phyloP scores from a whole-genome alignment of 208 protist genomes.

The Crithidia acanthocephali region DNA sequence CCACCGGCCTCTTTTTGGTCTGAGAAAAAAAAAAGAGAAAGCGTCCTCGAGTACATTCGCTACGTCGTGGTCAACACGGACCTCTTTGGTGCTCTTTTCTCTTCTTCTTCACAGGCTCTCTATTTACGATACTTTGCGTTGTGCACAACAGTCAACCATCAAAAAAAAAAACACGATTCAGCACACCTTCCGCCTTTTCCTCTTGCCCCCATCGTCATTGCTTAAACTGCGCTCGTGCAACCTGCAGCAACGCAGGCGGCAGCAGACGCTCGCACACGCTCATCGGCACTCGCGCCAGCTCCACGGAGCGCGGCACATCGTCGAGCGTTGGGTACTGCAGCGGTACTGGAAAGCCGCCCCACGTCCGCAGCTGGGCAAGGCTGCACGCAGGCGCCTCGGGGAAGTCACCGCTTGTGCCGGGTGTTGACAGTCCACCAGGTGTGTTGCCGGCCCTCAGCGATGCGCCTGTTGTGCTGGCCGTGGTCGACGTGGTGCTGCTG shows the following conservation, averaged over 20 bases:
- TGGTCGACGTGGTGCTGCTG: background rate
- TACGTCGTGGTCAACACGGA: too few relatives aligned
- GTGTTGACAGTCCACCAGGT: background rate
- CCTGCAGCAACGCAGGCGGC: slow-evolving; percentile 42
- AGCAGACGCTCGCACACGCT: slow-evolving; percentile 56
- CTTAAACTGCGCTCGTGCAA: slow-evolving; percentile 27
- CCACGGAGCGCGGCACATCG: slow-evolving; percentile 27
- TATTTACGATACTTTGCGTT: too few relatives aligned
- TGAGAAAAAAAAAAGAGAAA: too few relatives aligned
- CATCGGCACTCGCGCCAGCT: slow-evolving; percentile 38
- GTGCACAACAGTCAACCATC: background rate
- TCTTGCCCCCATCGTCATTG: background rate
- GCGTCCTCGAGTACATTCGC: too few relatives aligned
- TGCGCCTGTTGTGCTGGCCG: background rate
- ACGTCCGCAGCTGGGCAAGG: slow-evolving; percentile 16
- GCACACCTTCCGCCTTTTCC: background rate
- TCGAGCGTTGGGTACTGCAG: slow-evolving; percentile 23
- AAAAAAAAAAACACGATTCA: slow-evolving; percentile 3
- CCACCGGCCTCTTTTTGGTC: too few relatives aligned
- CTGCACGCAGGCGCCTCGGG: slow-evolving; percentile 3
- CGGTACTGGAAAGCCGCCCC: slow-evolving; percentile 36
- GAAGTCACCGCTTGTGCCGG: slow-evolving; percentile 11
- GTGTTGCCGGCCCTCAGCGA: background rate
- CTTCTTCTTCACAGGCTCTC: too few relatives aligned
- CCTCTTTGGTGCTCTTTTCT: too few relatives aligned